Conservation (phyloP, 2,329 filamentous ascomycete species). For the Curvularia sp. region DNA sequence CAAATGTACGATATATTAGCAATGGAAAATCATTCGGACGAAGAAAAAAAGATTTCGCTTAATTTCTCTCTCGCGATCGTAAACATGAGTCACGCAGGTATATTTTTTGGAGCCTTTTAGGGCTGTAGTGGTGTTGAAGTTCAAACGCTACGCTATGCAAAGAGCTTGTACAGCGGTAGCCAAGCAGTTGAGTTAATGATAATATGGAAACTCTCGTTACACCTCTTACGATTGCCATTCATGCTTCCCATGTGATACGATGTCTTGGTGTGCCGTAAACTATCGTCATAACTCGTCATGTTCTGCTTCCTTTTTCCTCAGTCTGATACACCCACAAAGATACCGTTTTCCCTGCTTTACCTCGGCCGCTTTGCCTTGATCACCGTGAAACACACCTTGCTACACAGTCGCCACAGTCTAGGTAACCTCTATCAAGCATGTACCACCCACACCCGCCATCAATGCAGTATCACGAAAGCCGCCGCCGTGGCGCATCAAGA, state of each 20-base stretch:
- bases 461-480: not conserved
- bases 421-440: not conserved
- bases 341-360: not conserved
- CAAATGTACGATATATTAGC: slow-evolving; percentile 24
- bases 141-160: slow-evolving; percentile 31
- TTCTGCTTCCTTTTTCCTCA: not conserved
- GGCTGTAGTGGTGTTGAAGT: slow-evolving; percentile 2
- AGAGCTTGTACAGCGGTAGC: slow-evolving; percentile 33
- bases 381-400: not conserved
- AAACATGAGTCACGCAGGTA: slow-evolving; percentile 24
- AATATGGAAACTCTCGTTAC: slow-evolving; percentile 1
- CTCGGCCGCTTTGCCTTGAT: not conserved
- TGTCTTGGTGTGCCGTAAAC: too few relatives aligned
- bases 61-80: not conserved
- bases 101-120: not conserved
- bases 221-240: too few relatives aligned
- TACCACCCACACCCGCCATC: not conserved
- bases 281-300: too few relatives aligned
- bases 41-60: not conserved
- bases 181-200: slow-evolving; percentile 25
- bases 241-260: too few relatives aligned
- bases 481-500: not conserved
- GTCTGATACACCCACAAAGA: not conserved
- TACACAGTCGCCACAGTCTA: not conserved
- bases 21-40: slow-evolving; percentile 25